A percentile compares a stretch with the other conserved stretches of the same genome.
These are phyloP conservation scores for Dissophora ornata DNA, from an alignment of 192 early-diverging fungal genomes.

Conservation along the genomic window DNA sequence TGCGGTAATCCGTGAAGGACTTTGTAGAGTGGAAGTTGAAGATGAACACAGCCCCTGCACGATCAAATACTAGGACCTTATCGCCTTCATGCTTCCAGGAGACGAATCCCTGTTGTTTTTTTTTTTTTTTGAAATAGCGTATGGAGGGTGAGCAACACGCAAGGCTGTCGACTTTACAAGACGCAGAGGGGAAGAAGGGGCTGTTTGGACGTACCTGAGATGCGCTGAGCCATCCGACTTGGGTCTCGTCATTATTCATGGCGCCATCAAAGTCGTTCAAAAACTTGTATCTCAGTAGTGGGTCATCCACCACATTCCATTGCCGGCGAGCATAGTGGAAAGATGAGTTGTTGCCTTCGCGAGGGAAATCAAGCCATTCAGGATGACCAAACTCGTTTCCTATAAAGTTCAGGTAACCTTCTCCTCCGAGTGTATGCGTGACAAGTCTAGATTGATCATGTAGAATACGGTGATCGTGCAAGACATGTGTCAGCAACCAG, in stretches of 20 bases:
- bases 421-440: constrained; percentile 91
- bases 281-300: constrained; percentile 91
- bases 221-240: constrained; percentile 75
- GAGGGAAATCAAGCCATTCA: constrained; percentile 99
- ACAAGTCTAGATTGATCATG: constrained; percentile 81
- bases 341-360: constrained; percentile 87
- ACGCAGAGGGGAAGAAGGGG: too few relatives aligned
- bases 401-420: constrained; percentile 97
- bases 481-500: too few relatives aligned
- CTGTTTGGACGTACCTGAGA: too few relatives aligned
- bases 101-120: constrained; percentile 75
- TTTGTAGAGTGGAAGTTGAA: constrained; percentile 95
- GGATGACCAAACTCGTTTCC: constrained; percentile 99
- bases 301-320: constrained; percentile 94
- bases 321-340: constrained; percentile 97
- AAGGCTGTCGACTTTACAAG: not conserved
- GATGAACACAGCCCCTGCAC: constrained; percentile 87
- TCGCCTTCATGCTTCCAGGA: constrained; percentile 91
- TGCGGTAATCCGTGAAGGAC: constrained; percentile 88
- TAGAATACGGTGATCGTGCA: too few relatives aligned
- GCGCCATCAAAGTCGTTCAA: constrained; percentile 90
- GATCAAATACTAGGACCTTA: constrained; percentile 95
- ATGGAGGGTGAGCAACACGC: not conserved
- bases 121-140: too few relatives aligned
- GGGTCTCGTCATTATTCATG: constrained; percentile 83